These are phyloP conservation scores for Xanthoparmelia taractica DNA, from an alignment of 495 filamentous ascomycete genomes.

Conservation along the genomic window DNA sequence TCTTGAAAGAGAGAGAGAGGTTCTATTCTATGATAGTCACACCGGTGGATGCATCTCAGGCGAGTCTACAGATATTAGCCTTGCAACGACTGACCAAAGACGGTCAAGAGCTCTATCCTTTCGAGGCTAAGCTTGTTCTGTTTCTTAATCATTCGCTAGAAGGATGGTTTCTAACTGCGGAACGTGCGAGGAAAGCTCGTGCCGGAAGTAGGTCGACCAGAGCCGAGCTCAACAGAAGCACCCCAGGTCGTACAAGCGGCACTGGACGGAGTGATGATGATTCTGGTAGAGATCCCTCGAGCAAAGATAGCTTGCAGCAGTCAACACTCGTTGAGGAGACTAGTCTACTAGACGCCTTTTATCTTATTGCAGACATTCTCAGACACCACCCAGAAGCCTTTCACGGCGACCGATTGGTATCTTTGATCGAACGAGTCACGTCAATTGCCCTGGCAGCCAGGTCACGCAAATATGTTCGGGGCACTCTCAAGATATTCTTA, in stretches of 20 bases:
- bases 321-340: constrained; percentile 49
- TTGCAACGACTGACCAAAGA: constrained; percentile 54
- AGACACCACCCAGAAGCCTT: constrained; percentile 77
- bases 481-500: constrained; percentile 69
- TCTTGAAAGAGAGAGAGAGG: constrained; percentile 56
- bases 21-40: constrained; percentile 54
- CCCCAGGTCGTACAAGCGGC: neutral
- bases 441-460: constrained; percentile 70
- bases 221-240: neutral
- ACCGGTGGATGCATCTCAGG: constrained; percentile 46
- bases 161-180: constrained; percentile 47
- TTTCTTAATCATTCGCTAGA: constrained; percentile 53
- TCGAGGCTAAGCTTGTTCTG: constrained; percentile 53
- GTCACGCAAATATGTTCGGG: constrained; percentile 62
- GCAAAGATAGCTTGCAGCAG: constrained; percentile 2
- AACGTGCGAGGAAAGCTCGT: constrained; percentile 28
- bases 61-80: constrained; percentile 55
- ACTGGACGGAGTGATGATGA: neutral
- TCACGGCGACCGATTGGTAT: constrained; percentile 55
- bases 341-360: constrained; percentile 55
- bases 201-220: neutral
- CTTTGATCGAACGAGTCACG: constrained; percentile 59
- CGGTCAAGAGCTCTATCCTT: constrained; percentile 55
- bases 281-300: neutral
- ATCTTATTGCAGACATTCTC: constrained; percentile 69